Conservation (phyloP, 2,329 filamentous ascomycete species). For the Ophiostoma ips region DNA sequence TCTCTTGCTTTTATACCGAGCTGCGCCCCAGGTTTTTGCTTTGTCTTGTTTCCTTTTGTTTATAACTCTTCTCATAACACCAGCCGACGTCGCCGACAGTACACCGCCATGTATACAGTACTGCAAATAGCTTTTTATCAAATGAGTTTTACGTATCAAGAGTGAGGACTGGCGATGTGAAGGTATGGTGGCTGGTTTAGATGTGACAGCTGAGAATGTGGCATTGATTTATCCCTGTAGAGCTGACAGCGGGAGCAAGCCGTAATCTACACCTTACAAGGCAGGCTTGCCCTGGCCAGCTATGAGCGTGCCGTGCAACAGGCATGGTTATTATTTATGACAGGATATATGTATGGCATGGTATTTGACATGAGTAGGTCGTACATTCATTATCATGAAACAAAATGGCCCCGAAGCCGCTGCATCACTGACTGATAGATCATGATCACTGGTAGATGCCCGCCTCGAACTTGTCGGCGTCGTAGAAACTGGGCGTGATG, state of each 20-base stretch:
- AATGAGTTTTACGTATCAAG: background rate
- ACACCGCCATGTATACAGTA: conserved; percentile 10
- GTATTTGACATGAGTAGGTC: too few species aligned
- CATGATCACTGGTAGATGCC: conserved; percentile 25
- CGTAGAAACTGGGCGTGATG: conserved; percentile 72
- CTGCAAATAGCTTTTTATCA: conserved; percentile 11
- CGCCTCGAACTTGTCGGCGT: conserved; percentile 66
- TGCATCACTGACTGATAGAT: too few species aligned
- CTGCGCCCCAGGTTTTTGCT: conserved; percentile 1
- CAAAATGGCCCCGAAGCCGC: too few species aligned
- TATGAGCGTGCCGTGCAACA: too few species aligned
- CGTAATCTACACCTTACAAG: too few species aligned
- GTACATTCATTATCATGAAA: background rate
- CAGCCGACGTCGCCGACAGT: conserved; percentile 4
- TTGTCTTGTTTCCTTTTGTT: conserved; percentile 1
- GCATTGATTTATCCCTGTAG: too few species aligned
- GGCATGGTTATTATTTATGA: too few species aligned
- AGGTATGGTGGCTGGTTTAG: too few species aligned
- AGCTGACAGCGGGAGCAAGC: too few species aligned
- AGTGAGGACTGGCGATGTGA: background rate
- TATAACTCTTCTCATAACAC: background rate
- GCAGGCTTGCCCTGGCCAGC: too few species aligned
- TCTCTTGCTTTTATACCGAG: conserved; percentile 3
- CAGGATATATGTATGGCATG: too few species aligned
- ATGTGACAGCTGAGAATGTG: too few species aligned